These are phyloP conservation scores for Penicillium nordicum DNA, from an alignment of 2,329 filamentous ascomycete genomes.

Conservation along the genomic window DNA sequence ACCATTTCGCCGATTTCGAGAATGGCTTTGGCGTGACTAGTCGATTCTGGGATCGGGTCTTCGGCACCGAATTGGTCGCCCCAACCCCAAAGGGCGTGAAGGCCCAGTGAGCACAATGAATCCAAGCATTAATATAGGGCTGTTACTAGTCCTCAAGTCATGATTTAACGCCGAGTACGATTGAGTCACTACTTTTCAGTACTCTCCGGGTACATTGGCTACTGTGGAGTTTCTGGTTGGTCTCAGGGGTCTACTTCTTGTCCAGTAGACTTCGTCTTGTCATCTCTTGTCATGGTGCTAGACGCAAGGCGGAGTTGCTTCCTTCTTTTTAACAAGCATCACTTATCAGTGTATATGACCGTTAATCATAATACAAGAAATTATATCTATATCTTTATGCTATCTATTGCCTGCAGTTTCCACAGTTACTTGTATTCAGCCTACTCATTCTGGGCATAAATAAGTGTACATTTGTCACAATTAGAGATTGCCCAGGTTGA, in stretches of 20 bases:
- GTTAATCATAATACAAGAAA: slow-evolving; percentile 22
- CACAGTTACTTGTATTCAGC: no score
- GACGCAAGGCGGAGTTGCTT: slow-evolving; percentile 5
- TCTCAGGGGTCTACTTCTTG: slow-evolving; percentile 11
- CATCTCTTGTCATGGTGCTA: background rate
- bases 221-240: slow-evolving; percentile 16
- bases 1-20: slow-evolving; percentile 97
- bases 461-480: no score
- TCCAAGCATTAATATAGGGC: background rate
- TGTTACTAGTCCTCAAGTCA: slow-evolving; percentile 9
- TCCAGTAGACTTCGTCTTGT: slow-evolving; percentile 13
- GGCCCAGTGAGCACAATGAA: slow-evolving; percentile 28
- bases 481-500: no score
- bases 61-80: slow-evolving; percentile 74
- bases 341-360: slow-evolving; percentile 24
- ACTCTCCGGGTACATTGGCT: slow-evolving; percentile 7
- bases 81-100: slow-evolving; percentile 37
- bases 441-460: no score
- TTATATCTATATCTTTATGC: background rate
- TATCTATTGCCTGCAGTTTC: background rate
- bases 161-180: slow-evolving; percentile 18
- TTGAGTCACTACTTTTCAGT: background rate
- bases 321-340: slow-evolving; percentile 7
- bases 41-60: slow-evolving; percentile 90
- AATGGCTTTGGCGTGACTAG: slow-evolving; percentile 96